Evolutionary conservation across 2,329 filamentous ascomycete genomes (phyloP), one percentile per base, ranked within the genome.

Genomic region (Diplodia intermedia): DNA sequence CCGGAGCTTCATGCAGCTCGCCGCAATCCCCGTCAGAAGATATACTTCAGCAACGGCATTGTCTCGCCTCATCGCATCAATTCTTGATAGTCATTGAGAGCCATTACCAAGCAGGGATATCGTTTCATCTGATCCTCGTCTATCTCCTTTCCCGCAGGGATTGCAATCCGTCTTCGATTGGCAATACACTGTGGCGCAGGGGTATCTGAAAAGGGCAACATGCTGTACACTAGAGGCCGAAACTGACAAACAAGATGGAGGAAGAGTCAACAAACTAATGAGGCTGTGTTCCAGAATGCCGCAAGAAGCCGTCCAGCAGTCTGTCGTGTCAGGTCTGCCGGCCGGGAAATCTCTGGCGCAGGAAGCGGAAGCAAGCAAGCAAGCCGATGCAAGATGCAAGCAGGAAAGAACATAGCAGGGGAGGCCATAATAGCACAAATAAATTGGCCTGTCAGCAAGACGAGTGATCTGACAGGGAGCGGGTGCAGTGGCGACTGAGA

Each of bases 231-330:
- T 20, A 15, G 29, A 23, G 47, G n/a, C 14, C 6, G 33, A 29
- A 31, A 18, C 29, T 33, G 8, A 29, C 2, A 49, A 8, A 14
- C 31, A 29, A 20, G 29, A 15, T 2, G n/a, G 18, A 20, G 1
- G 9, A 36, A 15, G 36, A 26, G 52, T 15, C 3, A 52, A 36
- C 47, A 38, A 63, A 29, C 26, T 38, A 49, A 38, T 52, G 23
- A 63, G 47, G 60, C 60, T 63, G 60, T 63, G 60, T 52, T 63
- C 60, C 60, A 63, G 60, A 63, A 63, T 15, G 38, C 60, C 23
- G 47, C 47, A 52, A 36, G 43, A 38, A 23, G 29, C 60, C 43
- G 47, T 18, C 5, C 40, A 47, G 23, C 50, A 29, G 36, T 23
- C 36, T 60, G 40, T 52, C 11, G 60, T 63, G 60, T 15, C 29